phyloP scores from a whole-genome alignment of 2,329 filamentous ascomycete species.

The Colletotrichum spaethianum region DNA sequence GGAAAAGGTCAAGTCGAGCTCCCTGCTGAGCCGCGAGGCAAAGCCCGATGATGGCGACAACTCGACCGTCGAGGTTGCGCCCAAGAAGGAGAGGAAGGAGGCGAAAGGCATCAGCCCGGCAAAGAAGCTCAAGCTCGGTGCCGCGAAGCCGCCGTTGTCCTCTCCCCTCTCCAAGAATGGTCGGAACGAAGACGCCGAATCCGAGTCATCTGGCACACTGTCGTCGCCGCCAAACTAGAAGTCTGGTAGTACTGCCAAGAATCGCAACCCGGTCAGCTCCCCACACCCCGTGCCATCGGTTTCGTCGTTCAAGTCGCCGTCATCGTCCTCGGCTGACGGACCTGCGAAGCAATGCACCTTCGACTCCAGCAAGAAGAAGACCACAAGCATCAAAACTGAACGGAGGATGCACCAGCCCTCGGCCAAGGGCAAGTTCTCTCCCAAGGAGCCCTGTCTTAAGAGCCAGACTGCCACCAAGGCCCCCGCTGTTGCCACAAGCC shows the following conservation, averaged over 20 bases:
- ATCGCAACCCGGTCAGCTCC: background rate
- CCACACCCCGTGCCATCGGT: background rate
- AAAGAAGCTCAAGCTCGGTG: slow-evolving; percentile 57
- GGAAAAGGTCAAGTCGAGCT: slow-evolving; percentile 68
- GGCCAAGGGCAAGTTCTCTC: slow-evolving; percentile 4
- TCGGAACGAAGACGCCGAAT: slow-evolving; percentile 63
- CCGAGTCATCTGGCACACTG: slow-evolving; percentile 70
- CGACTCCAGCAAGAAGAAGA: background rate
- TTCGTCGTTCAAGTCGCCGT: background rate
- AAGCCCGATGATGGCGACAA: slow-evolving; percentile 50
- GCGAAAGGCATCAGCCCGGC: slow-evolving; percentile 53
- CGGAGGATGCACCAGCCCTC: slow-evolving; percentile 3
- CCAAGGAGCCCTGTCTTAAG: background rate
- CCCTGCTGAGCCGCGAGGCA: slow-evolving; percentile 65
- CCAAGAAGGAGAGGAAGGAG: slow-evolving; percentile 55
- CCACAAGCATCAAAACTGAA: background rate
- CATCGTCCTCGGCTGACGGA: background rate
- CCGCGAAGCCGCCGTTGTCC: slow-evolving; percentile 62
- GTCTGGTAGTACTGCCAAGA: slow-evolving; percentile 13
- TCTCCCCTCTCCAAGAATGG: slow-evolving; percentile 66
- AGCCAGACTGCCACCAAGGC: background rate
- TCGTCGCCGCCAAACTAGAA: slow-evolving; percentile 63
- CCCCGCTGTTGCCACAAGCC: background rate
- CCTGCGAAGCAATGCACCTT: background rate
- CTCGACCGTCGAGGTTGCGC: slow-evolving; percentile 49